Conservation (phyloP, 2,329 filamentous ascomycete species). For the Basipetospora chlamydospora region DNA sequence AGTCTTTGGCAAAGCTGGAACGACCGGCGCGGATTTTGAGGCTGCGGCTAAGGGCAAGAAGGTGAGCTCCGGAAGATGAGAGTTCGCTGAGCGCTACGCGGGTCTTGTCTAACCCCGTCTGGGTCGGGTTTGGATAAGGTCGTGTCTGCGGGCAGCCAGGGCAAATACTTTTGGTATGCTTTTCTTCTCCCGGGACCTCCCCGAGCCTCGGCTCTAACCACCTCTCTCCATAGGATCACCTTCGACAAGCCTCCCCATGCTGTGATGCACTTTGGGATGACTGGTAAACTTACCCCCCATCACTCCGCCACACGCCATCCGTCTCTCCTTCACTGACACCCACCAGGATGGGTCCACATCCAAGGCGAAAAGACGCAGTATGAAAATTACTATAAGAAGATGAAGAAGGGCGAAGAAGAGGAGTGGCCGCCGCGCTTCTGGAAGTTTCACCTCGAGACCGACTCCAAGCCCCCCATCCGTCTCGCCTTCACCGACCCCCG, state of each 20-base stretch:
- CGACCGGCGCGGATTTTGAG: constrained; percentile 59
- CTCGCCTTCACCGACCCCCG: constrained; percentile 75
- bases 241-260: constrained; percentile 70
- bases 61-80: no score
- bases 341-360: constrained; percentile 70
- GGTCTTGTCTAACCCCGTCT: no score
- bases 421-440: constrained; percentile 80
- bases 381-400: constrained; percentile 67
- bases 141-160: constrained; percentile 61
- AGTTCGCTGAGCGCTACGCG: no score
- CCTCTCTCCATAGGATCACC: constrained; percentile 19
- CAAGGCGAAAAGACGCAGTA: constrained; percentile 63
- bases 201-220: background rate
- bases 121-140: no score
- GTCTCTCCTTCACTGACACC: no score
- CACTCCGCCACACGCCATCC: background rate
- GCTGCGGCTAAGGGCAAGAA: constrained; percentile 61
- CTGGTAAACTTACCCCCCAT: constrained; percentile 22
- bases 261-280: constrained; percentile 77
- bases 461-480: constrained; percentile 36
- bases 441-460: constrained; percentile 68
- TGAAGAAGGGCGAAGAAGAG: constrained; percentile 40
- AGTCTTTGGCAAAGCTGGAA: constrained; percentile 84
- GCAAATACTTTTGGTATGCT: constrained; percentile 83
- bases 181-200: background rate